Conservation (phyloP, 129 eudicot species). For the Artemisia tridentata region DNA sequence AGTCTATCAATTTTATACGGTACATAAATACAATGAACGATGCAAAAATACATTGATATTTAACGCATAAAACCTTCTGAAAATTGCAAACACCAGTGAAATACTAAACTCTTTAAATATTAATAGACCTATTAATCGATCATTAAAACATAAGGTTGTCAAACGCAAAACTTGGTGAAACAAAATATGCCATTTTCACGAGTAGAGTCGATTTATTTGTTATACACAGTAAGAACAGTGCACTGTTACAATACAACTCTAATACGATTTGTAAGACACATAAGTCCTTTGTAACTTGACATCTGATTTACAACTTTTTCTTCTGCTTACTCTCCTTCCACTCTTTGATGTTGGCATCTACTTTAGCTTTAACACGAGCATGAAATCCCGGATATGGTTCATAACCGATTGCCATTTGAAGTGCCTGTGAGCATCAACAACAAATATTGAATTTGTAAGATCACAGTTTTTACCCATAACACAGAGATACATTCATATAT, state of each 20-base stretch:
- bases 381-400: conserved; percentile 96
- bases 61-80: too few relatives aligned
- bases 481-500: not conserved
- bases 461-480: not conserved
- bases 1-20: too few relatives aligned
- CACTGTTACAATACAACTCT: not conserved
- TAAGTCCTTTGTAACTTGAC: not conserved
- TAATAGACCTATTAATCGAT: too few relatives aligned
- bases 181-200: not conserved
- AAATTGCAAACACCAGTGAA: too few relatives aligned
- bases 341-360: conserved; percentile 66
- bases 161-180: too few relatives aligned
- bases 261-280: conserved; percentile 14
- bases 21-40: too few relatives aligned
- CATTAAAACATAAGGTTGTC: too few relatives aligned
- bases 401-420: conserved; percentile 56
- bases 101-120: too few relatives aligned
- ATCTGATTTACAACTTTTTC: conserved; percentile 38
- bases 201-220: not conserved
- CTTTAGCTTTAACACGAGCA: conserved; percentile 56
- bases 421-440: conserved; percentile 46
- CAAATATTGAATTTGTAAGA: not conserved
- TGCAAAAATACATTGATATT: too few relatives aligned
- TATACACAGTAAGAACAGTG: conserved; percentile 3
- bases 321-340: conserved; percentile 81